Evolutionary conservation across 1,284 basidiomycete genomes (phyloP), one percentile per base, ranked within the genome.

Genomic region (Singerocomus inundabilis): DNA sequence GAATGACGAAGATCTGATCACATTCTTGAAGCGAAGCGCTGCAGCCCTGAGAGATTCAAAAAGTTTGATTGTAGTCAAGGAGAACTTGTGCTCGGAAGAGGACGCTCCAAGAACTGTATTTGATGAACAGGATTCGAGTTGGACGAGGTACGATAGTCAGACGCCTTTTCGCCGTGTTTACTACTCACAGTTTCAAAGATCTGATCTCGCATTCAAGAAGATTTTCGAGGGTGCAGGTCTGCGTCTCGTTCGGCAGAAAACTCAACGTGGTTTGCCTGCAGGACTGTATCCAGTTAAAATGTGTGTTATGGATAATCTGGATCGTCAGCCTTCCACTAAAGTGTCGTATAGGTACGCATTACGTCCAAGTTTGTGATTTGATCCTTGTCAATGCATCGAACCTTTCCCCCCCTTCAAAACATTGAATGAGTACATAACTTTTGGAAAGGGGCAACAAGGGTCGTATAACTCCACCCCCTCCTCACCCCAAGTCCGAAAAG

Each of bases 91-190:
- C 64, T 63, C 71, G 6, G 81, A 91, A 2, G 68, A 72, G 24
- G 80, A 81, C 41, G 82, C 78, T 0, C 73, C 83, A 0, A 73
- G 75, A 13, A 77, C 79, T n/a, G 70, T 85, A 15, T 91, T 93
- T 61, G 94, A 97, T 61, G 81, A 86, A 52, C 75, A 87, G 53
- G 95, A 98, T 70, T 93, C 91, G 12, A 94, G 89, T 62, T 72
- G 95, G 63, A 97, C 91, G 10, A 81, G 94, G 93, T 78, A 36
- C 1, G 34, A 10, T 16, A 6, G 7, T 31, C 10, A 16, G 5
- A 43, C 29, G 18, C 26, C 25, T n/a, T 28, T 33, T 32, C 1
- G 6, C 10, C 4, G 11, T 32, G 30, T 16, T 48, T 32, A 8
- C 6, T 45, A 15, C 58, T 66, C 15, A 60, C n/a, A 15, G 5